Percentiles rank a stretch among this genome's conserved stretches.
Evolutionary conservation across 371 early-diverging fungal genomes (phyloP).

Genomic region (Mucor piriformis): DNA sequence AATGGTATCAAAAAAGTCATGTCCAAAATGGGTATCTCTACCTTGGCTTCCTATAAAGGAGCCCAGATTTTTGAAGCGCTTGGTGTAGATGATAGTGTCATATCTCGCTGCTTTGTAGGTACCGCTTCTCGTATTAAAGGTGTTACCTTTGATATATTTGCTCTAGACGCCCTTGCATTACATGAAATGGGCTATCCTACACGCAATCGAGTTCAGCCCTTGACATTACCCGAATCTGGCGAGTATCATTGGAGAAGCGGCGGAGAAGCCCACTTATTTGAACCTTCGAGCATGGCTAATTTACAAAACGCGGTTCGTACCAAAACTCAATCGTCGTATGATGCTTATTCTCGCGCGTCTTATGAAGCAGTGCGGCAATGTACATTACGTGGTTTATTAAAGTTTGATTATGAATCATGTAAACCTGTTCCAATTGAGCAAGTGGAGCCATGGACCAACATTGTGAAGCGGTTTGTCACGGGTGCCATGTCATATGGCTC

Average conservation of each 20-base stretch:
- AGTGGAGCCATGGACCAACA: constrained; percentile 95
- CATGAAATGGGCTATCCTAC: constrained; percentile 87
- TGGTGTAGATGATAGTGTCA: constrained; percentile 87
- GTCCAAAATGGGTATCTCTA: constrained; percentile 99
- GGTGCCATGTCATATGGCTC: constrained; percentile 99
- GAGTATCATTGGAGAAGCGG: constrained; percentile 97
- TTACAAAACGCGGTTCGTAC: constrained; percentile 94
- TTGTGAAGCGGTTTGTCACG: constrained; percentile 95
- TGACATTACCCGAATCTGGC: constrained; percentile 83
- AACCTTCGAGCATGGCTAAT: constrained; percentile 84
- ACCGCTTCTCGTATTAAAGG: constrained; percentile 97
- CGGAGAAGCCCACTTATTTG: constrained; percentile 90
- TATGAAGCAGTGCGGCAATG: constrained; percentile 85
- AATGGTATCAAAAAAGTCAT: constrained; percentile 96
- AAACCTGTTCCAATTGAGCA: constrained; percentile 86
- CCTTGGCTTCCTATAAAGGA: constrained; percentile 96
- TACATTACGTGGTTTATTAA: constrained; percentile 94
- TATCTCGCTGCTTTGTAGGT: constrained; percentile 89
- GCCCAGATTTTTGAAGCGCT: constrained; percentile 98
- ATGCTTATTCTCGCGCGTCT: constrained; percentile 77
- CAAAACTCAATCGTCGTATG: constrained; percentile 86
- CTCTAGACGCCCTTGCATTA: constrained; percentile 83
- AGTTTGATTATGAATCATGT: constrained; percentile 76
- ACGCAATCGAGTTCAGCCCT: constrained; percentile 63
- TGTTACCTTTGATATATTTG: constrained; percentile 86